Conservation (phyloP, 139 green algal genomes). For the Monoraphidium neglectum region DNA sequence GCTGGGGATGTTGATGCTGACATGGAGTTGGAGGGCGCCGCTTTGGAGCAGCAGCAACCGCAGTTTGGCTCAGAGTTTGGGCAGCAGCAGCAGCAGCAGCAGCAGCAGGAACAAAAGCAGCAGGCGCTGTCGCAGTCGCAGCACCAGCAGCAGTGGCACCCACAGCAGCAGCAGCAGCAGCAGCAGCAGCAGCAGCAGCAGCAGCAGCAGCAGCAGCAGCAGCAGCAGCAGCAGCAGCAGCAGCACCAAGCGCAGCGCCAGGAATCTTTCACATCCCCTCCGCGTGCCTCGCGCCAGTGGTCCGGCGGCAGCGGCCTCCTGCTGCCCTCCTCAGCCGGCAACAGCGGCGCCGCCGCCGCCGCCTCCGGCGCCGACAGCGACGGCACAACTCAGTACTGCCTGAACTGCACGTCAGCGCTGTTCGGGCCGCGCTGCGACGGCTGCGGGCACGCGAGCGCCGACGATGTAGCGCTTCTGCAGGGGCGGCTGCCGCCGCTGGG, state of each 20-base stretch:
- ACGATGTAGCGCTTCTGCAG: neutral
- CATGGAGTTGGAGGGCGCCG: conserved; percentile 4
- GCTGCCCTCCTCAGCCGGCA: neutral
- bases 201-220: conserved; percentile 1
- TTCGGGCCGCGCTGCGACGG: neutral
- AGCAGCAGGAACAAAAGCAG: neutral
- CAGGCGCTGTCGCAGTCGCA: neutral
- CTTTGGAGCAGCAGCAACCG: conserved; percentile 20
- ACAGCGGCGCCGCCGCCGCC: neutral
- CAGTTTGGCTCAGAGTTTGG: neutral
- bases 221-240: neutral
- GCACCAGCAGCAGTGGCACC: neutral
- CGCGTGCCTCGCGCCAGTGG: neutral
- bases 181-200: neutral
- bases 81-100: conserved; percentile 8
- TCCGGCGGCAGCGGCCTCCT: neutral
- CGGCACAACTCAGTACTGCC: neutral
- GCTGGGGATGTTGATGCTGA: neutral
- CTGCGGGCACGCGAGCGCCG: neutral
- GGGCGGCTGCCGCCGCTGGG: neutral
- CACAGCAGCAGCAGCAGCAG: conserved; percentile 1
- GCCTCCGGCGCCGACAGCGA: neutral
- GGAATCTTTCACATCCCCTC: neutral
- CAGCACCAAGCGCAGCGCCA: too few species aligned
- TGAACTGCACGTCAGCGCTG: conserved; percentile 33